phyloP scores from a whole-genome alignment of 2,329 filamentous ascomycete species.

The Fusarium chlamydosporum region DNA sequence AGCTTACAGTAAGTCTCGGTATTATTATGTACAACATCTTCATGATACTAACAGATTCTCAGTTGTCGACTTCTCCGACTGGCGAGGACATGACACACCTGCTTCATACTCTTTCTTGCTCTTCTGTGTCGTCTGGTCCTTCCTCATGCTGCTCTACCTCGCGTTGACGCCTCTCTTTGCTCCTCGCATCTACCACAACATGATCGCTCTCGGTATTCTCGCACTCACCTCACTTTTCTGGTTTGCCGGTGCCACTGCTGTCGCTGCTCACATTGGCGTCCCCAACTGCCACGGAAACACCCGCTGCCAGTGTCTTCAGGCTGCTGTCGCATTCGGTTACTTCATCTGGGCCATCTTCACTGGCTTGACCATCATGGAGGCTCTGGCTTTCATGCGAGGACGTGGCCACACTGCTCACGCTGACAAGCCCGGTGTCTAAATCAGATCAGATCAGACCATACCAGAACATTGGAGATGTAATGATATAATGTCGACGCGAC shows the following conservation, averaged over 20 bases:
- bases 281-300: constrained; percentile 66
- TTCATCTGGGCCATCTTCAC: constrained; percentile 71
- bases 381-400: constrained; percentile 60
- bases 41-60: constrained; percentile 15
- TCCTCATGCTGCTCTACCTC: constrained; percentile 79
- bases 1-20: constrained; percentile 72
- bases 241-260: constrained; percentile 87
- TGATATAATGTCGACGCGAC: constrained; percentile 2
- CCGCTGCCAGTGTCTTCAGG: constrained; percentile 73
- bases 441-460: background rate
- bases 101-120: constrained; percentile 80
- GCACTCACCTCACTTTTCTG: constrained; percentile 85
- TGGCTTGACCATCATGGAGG: constrained; percentile 63
- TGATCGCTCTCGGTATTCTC: constrained; percentile 76
- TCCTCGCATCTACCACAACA: constrained; percentile 72
- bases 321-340: constrained; percentile 75
- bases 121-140: constrained; percentile 83
- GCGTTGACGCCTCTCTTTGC: constrained; percentile 75
- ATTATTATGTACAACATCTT: background rate
- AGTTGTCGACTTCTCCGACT: constrained; percentile 57
- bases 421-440: constrained; percentile 49
- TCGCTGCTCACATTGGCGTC: constrained; percentile 75
- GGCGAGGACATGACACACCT: constrained; percentile 58
- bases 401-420: constrained; percentile 55
- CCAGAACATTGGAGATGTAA: background rate